Evolutionary conservation across 2,329 filamentous ascomycete genomes (phyloP).

Genomic region (Fusarium cyanostomum): DNA sequence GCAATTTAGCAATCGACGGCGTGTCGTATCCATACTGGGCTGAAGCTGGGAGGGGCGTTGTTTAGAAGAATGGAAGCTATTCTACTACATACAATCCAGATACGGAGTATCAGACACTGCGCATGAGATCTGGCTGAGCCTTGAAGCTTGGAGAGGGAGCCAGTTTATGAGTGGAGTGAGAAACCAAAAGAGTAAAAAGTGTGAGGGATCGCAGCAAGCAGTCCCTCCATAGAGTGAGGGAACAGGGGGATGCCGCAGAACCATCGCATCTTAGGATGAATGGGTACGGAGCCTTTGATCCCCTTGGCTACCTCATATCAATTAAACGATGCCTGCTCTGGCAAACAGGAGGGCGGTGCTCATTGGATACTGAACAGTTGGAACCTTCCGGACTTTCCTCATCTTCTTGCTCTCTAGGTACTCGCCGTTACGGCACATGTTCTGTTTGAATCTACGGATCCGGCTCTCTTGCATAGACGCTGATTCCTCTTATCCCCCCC

Average conservation of each 20-base stretch:
- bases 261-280: background rate
- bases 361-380: background rate
- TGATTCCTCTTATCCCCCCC: conserved; percentile 3
- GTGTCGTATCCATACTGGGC: background rate
- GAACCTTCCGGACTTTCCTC: background rate
- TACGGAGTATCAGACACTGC: conserved; percentile 1
- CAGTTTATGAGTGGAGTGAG: conserved; percentile 20
- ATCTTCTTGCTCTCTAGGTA: background rate
- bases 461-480: background rate
- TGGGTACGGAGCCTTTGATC: background rate
- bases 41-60: background rate
- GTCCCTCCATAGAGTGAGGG: background rate
- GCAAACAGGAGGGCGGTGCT: background rate
- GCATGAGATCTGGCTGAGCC: conserved; percentile 15
- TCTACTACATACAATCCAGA: background rate
- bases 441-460: conserved; percentile 8
- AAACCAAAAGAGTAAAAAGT: conserved; percentile 22
- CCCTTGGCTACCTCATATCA: background rate
- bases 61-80: conserved; percentile 12
- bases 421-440: background rate
- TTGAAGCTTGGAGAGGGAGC: conserved; percentile 30
- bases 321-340: background rate
- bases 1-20: background rate
- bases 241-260: background rate
- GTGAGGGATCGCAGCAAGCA: conserved; percentile 17